phyloP scores from a whole-genome alignment of 1,284 basidiomycete species.

The Ustilago nuda region DNA sequence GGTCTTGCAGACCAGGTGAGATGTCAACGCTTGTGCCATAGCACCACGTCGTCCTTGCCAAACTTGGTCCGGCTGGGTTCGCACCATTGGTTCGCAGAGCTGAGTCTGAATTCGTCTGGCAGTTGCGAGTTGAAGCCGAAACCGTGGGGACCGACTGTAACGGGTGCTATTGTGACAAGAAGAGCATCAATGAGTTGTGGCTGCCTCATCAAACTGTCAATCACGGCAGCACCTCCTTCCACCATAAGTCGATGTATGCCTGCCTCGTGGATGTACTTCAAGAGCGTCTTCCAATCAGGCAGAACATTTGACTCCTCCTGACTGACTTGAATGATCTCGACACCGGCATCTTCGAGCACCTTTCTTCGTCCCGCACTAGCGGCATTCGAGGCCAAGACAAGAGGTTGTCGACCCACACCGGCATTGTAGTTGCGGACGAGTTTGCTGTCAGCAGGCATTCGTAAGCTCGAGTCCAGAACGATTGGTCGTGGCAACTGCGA shows the following conservation, averaged over 20 bases:
- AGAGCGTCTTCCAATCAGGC: slow-evolving; percentile 40
- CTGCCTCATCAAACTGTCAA: slow-evolving; percentile 76
- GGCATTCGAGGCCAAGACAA: slow-evolving; percentile 74
- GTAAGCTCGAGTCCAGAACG: slow-evolving; percentile 82
- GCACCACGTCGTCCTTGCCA: slow-evolving; percentile 34
- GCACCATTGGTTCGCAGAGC: slow-evolving; percentile 9
- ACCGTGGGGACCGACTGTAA: slow-evolving; percentile 21
- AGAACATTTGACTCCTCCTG: slow-evolving; percentile 60
- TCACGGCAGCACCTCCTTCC: slow-evolving; percentile 89
- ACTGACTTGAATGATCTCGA: slow-evolving; percentile 66
- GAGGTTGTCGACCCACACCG: slow-evolving; percentile 78
- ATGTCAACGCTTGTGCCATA: slow-evolving; percentile 26
- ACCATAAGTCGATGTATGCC: slow-evolving; percentile 87
- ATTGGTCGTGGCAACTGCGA: slow-evolving; percentile 79
- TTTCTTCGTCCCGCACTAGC: slow-evolving; percentile 42
- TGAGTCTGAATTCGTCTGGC: slow-evolving; percentile 6
- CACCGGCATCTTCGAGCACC: slow-evolving; percentile 68
- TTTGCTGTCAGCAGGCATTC: slow-evolving; percentile 78
- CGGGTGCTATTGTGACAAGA: slow-evolving; percentile 42
- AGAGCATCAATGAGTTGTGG: slow-evolving; percentile 35
- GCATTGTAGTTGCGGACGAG: slow-evolving; percentile 78
- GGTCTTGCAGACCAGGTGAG: too few species aligned
- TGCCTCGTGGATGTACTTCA: slow-evolving; percentile 41
- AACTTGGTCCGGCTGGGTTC: slow-evolving; percentile 11
- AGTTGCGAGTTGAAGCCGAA: slow-evolving; percentile 27